Conservation (phyloP, 495 filamentous ascomycete species). For the Daldinia vernicosa region DNA sequence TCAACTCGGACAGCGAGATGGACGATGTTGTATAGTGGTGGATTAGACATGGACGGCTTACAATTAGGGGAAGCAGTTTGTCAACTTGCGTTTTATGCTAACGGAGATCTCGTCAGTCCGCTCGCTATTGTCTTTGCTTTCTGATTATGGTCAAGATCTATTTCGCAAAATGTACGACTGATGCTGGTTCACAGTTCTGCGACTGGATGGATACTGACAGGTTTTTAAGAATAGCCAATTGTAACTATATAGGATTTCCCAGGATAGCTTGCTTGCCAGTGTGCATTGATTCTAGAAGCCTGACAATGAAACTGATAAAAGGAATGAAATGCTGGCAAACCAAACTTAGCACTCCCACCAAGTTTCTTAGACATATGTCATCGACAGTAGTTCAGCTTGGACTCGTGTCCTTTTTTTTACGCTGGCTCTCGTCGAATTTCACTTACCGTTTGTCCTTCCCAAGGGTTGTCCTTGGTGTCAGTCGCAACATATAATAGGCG, state of each 20-base stretch:
- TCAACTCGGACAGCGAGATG: conserved; percentile 36
- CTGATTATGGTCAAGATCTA: neutral
- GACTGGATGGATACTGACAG: neutral
- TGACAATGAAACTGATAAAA: conserved; percentile 14
- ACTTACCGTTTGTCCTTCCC: neutral
- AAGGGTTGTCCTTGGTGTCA: neutral
- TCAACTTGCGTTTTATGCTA: neutral
- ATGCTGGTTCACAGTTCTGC: neutral
- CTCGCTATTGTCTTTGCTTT: neutral
- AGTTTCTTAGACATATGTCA: neutral
- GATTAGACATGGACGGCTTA: neutral
- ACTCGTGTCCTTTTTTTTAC: neutral
- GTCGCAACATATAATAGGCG: neutral
- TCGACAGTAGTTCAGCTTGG: neutral
- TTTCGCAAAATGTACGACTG: neutral
- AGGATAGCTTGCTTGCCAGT: neutral
- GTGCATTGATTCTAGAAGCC: neutral
- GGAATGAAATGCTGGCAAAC: conserved; percentile 8
- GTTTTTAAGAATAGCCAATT: neutral
- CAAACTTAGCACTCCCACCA: conserved; percentile 6
- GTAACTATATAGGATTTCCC: neutral
- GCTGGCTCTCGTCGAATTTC: neutral
- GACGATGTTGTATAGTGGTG: conserved; percentile 28
- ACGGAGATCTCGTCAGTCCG: neutral
- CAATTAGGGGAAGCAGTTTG: neutral